Conservation (phyloP, 2,329 filamentous ascomycete species). For the Aspergillus neotritici region DNA sequence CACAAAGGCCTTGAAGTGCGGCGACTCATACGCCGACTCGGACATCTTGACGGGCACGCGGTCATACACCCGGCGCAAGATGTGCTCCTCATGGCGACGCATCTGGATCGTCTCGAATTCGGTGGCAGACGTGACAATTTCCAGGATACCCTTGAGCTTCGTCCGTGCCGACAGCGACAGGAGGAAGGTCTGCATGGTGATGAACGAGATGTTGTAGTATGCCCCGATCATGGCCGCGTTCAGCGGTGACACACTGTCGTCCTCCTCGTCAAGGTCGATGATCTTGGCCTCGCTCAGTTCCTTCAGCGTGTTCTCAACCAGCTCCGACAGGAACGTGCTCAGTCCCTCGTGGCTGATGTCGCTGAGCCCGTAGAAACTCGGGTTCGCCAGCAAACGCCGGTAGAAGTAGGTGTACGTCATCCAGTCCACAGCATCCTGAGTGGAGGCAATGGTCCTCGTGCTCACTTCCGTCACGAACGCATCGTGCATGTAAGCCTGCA, state of each 20-base stretch:
- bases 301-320: slow-evolving; percentile 87
- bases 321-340: slow-evolving; percentile 88
- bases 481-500: slow-evolving; percentile 87
- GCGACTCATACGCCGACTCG: slow-evolving; percentile 78
- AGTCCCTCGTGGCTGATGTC: slow-evolving; percentile 87
- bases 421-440: slow-evolving; percentile 97
- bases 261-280: slow-evolving; percentile 90
- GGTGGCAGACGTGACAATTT: slow-evolving; percentile 93
- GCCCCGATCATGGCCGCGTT: slow-evolving; percentile 98
- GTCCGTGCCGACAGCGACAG: slow-evolving; percentile 82
- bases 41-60: slow-evolving; percentile 93
- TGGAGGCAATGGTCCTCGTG: slow-evolving; percentile 90
- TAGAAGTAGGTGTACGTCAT: slow-evolving; percentile 99
- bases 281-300: slow-evolving; percentile 91
- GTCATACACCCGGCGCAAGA: slow-evolving; percentile 89
- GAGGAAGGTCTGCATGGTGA: slow-evolving; percentile 98
- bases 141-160: slow-evolving; percentile 92
- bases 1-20: slow-evolving; percentile 98
- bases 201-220: slow-evolving; percentile 99
- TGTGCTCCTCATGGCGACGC: slow-evolving; percentile 79
- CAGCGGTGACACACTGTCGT: slow-evolving; percentile 79
- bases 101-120: slow-evolving; percentile 96
- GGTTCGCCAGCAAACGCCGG: slow-evolving; percentile 85
- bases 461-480: slow-evolving; percentile 96
- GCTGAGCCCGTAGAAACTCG: slow-evolving; percentile 88